phyloP scores from a whole-genome alignment of 2,329 filamentous ascomycete species.

The Aspergillus neotritici region DNA sequence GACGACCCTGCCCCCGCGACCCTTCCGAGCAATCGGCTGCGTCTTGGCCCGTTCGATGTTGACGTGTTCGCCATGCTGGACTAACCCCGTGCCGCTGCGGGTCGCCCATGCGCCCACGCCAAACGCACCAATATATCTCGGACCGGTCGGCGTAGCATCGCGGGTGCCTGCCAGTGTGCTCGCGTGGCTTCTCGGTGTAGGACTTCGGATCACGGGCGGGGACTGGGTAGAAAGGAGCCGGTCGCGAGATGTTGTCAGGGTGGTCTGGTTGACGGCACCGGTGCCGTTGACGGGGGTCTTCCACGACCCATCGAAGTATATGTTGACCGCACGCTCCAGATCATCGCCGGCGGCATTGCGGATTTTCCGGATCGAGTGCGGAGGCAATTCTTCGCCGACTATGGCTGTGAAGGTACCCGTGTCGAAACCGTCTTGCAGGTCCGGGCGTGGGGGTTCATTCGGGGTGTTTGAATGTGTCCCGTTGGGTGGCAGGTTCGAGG shows the following conservation, averaged over 20 bases:
- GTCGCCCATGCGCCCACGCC: conserved; percentile 91
- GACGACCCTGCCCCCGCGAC: conserved; percentile 41
- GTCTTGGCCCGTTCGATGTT: conserved; percentile 81
- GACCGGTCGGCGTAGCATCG: conserved; percentile 39
- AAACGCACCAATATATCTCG: conserved; percentile 83
- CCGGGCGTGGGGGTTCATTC: neutral
- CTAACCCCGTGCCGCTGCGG: conserved; percentile 65
- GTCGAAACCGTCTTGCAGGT: conserved; percentile 43
- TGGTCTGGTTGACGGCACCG: conserved; percentile 8
- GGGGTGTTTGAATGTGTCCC: neutral
- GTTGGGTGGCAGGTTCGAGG: neutral
- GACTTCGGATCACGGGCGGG: neutral
- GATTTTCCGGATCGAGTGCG: conserved; percentile 43
- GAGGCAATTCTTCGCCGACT: conserved; percentile 49
- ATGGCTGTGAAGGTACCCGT: conserved; percentile 51
- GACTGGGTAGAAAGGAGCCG: conserved; percentile 7
- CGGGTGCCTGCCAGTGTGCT: conserved; percentile 10
- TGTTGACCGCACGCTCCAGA: conserved; percentile 57
- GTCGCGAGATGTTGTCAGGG: conserved; percentile 6
- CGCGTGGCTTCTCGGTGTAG: neutral
- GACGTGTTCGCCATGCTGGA: conserved; percentile 78
- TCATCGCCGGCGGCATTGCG: conserved; percentile 47
- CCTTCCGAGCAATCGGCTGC: conserved; percentile 50
- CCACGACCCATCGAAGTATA: conserved; percentile 62
- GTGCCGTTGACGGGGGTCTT: conserved; percentile 27